Evolutionary conservation across 257 asterid species (phyloP), one percentile per base, ranked within the genome.

Genomic region (Capsicum rhomboideum): DNA sequence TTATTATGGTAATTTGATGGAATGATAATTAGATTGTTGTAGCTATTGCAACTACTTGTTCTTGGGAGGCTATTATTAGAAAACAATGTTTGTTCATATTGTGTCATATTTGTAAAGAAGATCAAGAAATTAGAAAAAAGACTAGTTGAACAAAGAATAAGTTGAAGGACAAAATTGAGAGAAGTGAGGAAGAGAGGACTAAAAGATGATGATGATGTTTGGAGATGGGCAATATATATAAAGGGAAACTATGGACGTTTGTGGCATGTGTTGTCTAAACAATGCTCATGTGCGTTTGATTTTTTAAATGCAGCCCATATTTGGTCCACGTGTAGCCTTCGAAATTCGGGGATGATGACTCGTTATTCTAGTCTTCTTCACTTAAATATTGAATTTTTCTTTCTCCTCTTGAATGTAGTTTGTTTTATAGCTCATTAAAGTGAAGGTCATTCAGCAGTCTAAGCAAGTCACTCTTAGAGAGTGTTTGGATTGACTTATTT

Each of bases 11-110:
- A 75, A 20, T 75, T 68, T 2, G 94, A 82, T 1, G 97, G 93
- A n/a, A 93, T 88, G 59, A 92, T 87, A 83, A 74, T 61, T 6
- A 61, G 29, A 8, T 90, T 91, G 83, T 84, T 90, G 13, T 89
- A 85, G 90, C 86, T 90, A 46, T 85, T 90, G 91, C 90, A 86
- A 86, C 98, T 93, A 61, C 92, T 95, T 55, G 85, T 89, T 92
- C 98, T 92, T 44, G 95, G 86, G 59, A 93, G 88, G 18, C 79
- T 34, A 13, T 11, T 2, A 9, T 40, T 40, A 40, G 44, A 40
- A 40, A 49, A 12, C 40, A 29, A 21, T 42, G 56, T 11, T 26
- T 77, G 50, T 26, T 75, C 81, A 75, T 74, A 23, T 67, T 59
- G 28, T 78, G 61, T 63, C 64, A 52, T 13, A 37, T 40, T 55